Percentiles rank a stretch among this genome's conserved stretches.
Conservation (phyloP, 2,329 filamentous ascomycete species). For the Colletotrichum sp. region DNA sequence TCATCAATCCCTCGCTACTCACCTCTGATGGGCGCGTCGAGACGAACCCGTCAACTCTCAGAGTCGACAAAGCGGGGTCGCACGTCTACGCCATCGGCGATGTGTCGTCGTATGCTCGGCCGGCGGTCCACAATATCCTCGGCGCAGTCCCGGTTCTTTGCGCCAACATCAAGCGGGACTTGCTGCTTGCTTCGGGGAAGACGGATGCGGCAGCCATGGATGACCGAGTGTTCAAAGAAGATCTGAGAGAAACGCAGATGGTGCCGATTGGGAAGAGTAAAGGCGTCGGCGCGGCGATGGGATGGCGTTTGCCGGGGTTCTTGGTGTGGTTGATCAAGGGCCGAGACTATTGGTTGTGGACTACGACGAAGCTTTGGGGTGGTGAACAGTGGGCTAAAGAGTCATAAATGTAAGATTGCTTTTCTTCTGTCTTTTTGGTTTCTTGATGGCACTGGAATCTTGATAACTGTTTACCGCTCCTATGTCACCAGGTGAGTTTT, state of each 20-base stretch:
- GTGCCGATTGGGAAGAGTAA: constrained; percentile 51
- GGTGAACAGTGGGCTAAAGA: constrained; percentile 54
- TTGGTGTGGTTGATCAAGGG: constrained; percentile 56
- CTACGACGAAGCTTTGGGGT: constrained; percentile 50
- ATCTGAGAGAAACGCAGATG: constrained; percentile 48
- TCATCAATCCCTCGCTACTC: constrained; percentile 36
- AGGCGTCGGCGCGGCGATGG: constrained; percentile 49
- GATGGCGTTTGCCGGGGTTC: constrained; percentile 46
- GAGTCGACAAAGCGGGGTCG: constrained; percentile 33
- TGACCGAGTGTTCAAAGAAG: constrained; percentile 44
- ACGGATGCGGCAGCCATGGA: constrained; percentile 18
- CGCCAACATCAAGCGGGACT: constrained; percentile 53
- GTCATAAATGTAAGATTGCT: no score
- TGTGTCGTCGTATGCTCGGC: constrained; percentile 41
- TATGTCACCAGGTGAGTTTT: no score
- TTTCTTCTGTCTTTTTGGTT: no score
- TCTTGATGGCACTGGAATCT: no score
- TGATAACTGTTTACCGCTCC: no score
- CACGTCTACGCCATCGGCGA: constrained; percentile 54
- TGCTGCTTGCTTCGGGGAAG: constrained; percentile 40
- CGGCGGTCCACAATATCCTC: constrained; percentile 47
- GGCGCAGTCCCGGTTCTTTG: constrained; percentile 46
- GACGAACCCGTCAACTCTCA: constrained; percentile 40
- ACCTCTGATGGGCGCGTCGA: constrained; percentile 40
- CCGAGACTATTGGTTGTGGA: constrained; percentile 57